These are phyloP conservation scores for Sporisorium reilianum DNA, from an alignment of 1,284 basidiomycete genomes.

Conservation along the genomic window DNA sequence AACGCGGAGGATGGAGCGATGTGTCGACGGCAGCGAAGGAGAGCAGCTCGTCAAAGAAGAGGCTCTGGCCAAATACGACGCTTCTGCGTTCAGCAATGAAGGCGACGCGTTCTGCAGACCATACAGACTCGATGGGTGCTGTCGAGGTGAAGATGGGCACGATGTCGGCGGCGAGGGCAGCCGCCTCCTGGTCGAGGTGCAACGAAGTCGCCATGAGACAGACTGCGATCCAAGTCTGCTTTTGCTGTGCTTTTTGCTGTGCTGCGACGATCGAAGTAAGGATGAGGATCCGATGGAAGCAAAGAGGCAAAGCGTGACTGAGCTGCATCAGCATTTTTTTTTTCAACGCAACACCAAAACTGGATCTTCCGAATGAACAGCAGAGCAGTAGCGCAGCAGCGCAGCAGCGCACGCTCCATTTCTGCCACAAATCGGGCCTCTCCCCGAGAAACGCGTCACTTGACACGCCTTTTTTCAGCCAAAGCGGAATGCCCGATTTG, in stretches of 20 bases:
- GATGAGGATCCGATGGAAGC: no score
- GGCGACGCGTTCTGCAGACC: conserved; percentile 26
- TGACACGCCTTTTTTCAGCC: neutral
- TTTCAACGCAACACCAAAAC: neutral
- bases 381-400: neutral
- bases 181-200: conserved; percentile 30
- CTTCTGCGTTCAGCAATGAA: conserved; percentile 18
- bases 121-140: conserved; percentile 27
- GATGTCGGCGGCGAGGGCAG: conserved; percentile 40
- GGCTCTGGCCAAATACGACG: conserved; percentile 17
- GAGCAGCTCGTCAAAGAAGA: conserved; percentile 56
- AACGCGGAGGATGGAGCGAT: conserved; percentile 38
- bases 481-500: conserved; percentile 8
- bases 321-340: neutral
- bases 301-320: neutral
- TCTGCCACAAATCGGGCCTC: conserved; percentile 4
- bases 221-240: neutral
- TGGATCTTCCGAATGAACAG: conserved; percentile 1
- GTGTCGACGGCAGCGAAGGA: conserved; percentile 41
- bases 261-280: conserved; percentile 6
- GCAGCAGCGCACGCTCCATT: conserved; percentile 6
- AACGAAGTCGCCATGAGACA: conserved; percentile 20
- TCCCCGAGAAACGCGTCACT: neutral
- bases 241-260: neutral
- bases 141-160: conserved; percentile 32